Conservation (phyloP, 208 protist species). For the Leishmania tropica region DNA sequence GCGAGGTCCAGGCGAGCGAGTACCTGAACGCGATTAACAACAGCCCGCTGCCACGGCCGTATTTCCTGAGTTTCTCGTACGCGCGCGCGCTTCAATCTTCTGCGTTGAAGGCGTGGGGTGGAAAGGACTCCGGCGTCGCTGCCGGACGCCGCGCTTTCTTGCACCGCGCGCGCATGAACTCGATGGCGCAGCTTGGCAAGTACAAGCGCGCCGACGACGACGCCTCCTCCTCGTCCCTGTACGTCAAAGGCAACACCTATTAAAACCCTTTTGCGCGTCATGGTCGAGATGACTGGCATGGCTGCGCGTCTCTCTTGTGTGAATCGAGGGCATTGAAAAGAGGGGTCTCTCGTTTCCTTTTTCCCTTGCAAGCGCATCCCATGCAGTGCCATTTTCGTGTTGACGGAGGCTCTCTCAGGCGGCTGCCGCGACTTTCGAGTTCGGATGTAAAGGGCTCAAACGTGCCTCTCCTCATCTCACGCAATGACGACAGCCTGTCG, state of each 20-base stretch:
- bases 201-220: constrained; percentile 83
- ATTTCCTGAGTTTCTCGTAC: constrained; percentile 95
- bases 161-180: constrained; percentile 88
- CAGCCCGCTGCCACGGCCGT: constrained; percentile 62
- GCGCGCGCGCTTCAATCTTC: constrained; percentile 95
- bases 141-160: constrained; percentile 64
- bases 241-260: constrained; percentile 89
- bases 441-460: not conserved
- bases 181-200: constrained; percentile 69
- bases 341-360: not conserved
- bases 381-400: not conserved
- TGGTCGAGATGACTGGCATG: not conserved
- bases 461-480: not conserved
- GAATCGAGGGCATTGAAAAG: not conserved
- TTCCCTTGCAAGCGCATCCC: too few species aligned
- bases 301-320: not conserved
- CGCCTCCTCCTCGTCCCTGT: constrained; percentile 77
- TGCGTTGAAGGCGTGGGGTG: constrained; percentile 93
- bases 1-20: constrained; percentile 94
- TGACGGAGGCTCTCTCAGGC: not conserved
- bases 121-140: constrained; percentile 62
- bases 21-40: constrained; percentile 98
- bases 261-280: constrained; percentile 17
- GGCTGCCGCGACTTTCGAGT: not conserved
- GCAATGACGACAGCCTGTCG: not conserved